These are phyloP conservation scores for Phytophthora ramorum DNA, from an alignment of 352 stramenopile species.

Conservation along the genomic window DNA sequence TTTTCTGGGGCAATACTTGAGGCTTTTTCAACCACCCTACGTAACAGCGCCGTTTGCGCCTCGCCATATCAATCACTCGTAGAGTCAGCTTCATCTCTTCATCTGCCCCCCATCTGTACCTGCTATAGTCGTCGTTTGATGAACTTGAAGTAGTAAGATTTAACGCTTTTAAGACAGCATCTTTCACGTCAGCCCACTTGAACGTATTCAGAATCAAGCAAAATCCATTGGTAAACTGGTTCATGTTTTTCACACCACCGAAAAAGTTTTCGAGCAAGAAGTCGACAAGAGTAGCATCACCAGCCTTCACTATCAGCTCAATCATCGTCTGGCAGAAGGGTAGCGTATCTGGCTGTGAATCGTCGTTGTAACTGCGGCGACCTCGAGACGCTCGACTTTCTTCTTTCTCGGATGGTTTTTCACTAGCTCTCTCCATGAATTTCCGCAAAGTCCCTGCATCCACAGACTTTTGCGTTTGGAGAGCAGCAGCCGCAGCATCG, in stretches of 20 bases:
- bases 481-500: slow-evolving; percentile 5
- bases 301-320: background rate
- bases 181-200: slow-evolving; percentile 14
- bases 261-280: slow-evolving; percentile 6
- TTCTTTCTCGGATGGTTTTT: background rate
- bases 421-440: slow-evolving; percentile 13
- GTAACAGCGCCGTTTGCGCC: background rate
- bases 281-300: background rate
- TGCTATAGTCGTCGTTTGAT: background rate
- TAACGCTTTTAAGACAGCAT: background rate
- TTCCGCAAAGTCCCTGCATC: background rate
- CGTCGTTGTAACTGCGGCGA: background rate
- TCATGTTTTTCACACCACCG: background rate
- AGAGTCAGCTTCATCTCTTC: slow-evolving; percentile 8
- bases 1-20: background rate
- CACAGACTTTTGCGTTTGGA: background rate
- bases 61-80: slow-evolving; percentile 1
- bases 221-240: background rate
- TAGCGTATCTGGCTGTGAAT: background rate
- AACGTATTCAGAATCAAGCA: background rate
- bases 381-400: background rate
- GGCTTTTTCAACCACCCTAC: background rate
- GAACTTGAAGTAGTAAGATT: background rate
- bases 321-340: background rate
- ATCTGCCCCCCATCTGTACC: slow-evolving; percentile 1